Percentiles rank a stretch among this genome's conserved stretches.
phyloP scores from a whole-genome alignment of 495 filamentous ascomycete genomes.

The Trichocladium uniseriatum region DNA sequence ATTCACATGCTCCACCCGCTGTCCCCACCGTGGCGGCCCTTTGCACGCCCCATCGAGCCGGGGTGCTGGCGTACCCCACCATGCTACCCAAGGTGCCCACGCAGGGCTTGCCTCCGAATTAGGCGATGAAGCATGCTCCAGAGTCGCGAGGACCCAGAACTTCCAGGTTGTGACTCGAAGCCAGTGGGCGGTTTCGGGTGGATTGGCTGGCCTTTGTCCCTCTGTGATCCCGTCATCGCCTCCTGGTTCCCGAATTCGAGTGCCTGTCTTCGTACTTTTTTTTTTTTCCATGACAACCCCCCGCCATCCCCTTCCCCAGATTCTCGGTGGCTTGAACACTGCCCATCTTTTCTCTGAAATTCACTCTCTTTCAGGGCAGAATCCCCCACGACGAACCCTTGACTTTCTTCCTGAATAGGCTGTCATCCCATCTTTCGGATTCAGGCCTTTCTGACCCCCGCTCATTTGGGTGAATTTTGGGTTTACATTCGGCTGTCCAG shows the following conservation, averaged over 20 bases:
- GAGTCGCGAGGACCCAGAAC: no score
- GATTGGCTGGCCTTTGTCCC: background rate
- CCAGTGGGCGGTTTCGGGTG: background rate
- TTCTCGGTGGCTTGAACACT: conserved; percentile 1
- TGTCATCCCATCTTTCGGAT: background rate
- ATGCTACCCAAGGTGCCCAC: no score
- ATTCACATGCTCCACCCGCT: no score
- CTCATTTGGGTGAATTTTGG: background rate
- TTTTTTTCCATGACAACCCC: background rate
- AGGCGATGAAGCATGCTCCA: conserved; percentile 10
- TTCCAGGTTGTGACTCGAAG: conserved; percentile 6
- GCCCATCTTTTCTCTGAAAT: background rate
- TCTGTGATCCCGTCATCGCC: background rate
- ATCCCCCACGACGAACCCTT: conserved; percentile 3
- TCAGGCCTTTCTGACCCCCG: conserved; percentile 2
- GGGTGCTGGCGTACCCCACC: background rate
- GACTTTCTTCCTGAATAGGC: background rate
- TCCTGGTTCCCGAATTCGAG: background rate
- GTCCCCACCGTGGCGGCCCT: no score
- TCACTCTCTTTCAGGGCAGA: background rate
- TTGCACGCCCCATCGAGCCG: no score
- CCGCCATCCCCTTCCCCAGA: background rate
- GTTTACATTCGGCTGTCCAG: background rate
- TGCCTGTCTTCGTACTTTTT: background rate
- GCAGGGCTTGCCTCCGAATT: conserved; percentile 25